Conservation (phyloP, 2,329 filamentous ascomycete genomes). For the Capronia epimyces region DNA sequence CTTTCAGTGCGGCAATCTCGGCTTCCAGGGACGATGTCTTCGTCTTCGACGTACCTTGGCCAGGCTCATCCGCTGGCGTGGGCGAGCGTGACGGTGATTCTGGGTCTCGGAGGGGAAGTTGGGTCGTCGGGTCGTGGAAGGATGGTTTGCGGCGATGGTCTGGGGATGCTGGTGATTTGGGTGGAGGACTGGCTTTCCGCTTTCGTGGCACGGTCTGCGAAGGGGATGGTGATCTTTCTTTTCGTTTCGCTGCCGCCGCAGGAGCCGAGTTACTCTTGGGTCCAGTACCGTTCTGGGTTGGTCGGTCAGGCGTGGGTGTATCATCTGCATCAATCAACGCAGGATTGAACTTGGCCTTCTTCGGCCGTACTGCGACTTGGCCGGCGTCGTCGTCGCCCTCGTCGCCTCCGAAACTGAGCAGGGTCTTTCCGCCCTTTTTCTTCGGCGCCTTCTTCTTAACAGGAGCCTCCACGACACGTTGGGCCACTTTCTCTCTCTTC, state of each 20-base stretch:
- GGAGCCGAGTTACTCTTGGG: background rate
- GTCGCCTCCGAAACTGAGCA: slow-evolving; percentile 46
- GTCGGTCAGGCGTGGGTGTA: slow-evolving; percentile 12
- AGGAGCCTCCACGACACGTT: slow-evolving; percentile 26
- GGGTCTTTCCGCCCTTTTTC: slow-evolving; percentile 39
- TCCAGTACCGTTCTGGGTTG: slow-evolving; percentile 6
- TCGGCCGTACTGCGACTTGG: slow-evolving; percentile 35
- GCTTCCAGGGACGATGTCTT: slow-evolving; percentile 36
- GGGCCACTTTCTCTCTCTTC: slow-evolving; percentile 37
- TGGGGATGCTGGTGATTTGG: slow-evolving; percentile 21
- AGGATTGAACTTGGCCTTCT: slow-evolving; percentile 47
- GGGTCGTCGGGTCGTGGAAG: slow-evolving; percentile 39
- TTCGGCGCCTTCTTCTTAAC: slow-evolving; percentile 36
- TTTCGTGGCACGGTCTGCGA: slow-evolving; percentile 17
- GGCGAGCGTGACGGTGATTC: slow-evolving; percentile 38
- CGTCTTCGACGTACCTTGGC: slow-evolving; percentile 30
- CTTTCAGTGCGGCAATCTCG: slow-evolving; percentile 43
- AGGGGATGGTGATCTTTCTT: slow-evolving; percentile 35
- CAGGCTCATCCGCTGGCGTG: slow-evolving; percentile 29
- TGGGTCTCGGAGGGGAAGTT: slow-evolving; percentile 43
- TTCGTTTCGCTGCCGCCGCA: slow-evolving; percentile 17
- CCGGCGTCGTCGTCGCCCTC: slow-evolving; percentile 36
- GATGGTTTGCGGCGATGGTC: slow-evolving; percentile 33
- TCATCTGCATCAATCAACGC: slow-evolving; percentile 36
- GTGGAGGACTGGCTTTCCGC: slow-evolving; percentile 21